A percentile compares a stretch with the other conserved stretches of the same genome.
Conservation (phyloP, 495 filamentous ascomycete genomes). For the Aspergillus bridgeri region DNA sequence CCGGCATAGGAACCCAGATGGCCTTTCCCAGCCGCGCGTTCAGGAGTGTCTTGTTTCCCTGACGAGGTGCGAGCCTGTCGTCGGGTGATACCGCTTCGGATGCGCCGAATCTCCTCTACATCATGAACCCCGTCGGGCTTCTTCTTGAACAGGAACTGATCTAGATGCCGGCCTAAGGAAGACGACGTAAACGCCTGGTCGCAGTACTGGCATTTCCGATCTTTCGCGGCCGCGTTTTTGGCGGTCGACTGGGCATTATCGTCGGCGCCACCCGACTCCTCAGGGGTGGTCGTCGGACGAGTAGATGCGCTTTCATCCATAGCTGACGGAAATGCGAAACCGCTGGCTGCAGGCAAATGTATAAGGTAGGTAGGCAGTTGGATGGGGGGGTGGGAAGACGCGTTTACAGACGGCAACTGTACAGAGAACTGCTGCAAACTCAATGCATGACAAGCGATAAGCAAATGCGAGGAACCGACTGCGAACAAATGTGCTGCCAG, state of each 20-base stretch:
- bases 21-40: constrained; percentile 29
- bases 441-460: constrained; percentile 19
- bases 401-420: constrained; percentile 12
- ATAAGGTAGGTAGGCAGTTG: background rate
- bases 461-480: background rate
- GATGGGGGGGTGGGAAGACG: constrained; percentile 11
- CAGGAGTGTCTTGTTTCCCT: constrained; percentile 52
- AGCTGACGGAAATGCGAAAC: constrained; percentile 21
- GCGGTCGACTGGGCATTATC: constrained; percentile 30
- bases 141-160: constrained; percentile 84
- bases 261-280: constrained; percentile 47
- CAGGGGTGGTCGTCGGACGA: constrained; percentile 38
- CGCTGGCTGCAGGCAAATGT: constrained; percentile 1
- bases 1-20: constrained; percentile 23
- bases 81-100: constrained; percentile 78
- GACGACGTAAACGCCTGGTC: constrained; percentile 84
- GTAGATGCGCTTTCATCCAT: constrained; percentile 25
- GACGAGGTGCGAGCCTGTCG: constrained; percentile 66
- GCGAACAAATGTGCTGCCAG: background rate
- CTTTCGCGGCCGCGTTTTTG: constrained; percentile 57
- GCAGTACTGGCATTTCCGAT: constrained; percentile 83
- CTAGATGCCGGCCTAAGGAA: constrained; percentile 86
- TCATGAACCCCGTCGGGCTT: constrained; percentile 87
- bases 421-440: constrained; percentile 15
- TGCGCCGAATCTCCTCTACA: constrained; percentile 78